Evolutionary conservation across 768 basidiomycete genomes (phyloP).

Genomic region (Mycena galericulata): DNA sequence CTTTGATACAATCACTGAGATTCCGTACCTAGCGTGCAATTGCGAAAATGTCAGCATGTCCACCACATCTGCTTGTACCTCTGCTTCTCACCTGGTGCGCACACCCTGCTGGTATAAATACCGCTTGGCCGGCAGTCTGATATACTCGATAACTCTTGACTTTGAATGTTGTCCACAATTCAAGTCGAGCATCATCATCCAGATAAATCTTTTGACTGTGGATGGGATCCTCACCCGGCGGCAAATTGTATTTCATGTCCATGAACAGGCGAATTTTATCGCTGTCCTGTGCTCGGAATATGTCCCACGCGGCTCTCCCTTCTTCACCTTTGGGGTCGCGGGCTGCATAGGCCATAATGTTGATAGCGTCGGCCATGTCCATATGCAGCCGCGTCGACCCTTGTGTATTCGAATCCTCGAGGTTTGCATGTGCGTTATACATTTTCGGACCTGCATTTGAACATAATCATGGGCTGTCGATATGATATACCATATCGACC

Average conservation of each 20-base stretch:
- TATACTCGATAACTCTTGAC: conserved; percentile 87
- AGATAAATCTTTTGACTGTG: conserved; percentile 91
- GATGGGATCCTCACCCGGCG: conserved; percentile 92
- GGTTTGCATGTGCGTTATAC: conserved; percentile 89
- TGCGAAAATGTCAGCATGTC: no score
- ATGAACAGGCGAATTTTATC: conserved; percentile 81
- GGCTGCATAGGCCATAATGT: conserved; percentile 86
- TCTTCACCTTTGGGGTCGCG: conserved; percentile 65
- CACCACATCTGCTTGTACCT: no score
- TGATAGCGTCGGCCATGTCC: conserved; percentile 94
- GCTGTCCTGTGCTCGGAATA: conserved; percentile 86
- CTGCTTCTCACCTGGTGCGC: no score
- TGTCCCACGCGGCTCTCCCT: conserved; percentile 92
- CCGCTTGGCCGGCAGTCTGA: conserved; percentile 86
- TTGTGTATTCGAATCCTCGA: conserved; percentile 61
- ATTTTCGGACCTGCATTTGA: conserved; percentile 95
- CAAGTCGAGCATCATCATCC: conserved; percentile 71
- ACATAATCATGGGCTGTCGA: background rate
- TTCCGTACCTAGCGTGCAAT: conserved; percentile 89
- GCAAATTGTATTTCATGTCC: conserved; percentile 67
- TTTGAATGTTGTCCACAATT: conserved; percentile 72
- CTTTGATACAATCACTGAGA: no score
- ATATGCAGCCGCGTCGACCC: conserved; percentile 92
- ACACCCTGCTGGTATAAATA: no score
- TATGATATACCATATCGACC: conserved; percentile 23